phyloP scores from a whole-genome alignment of 1,284 basidiomycete species.

The Austropuccinia psidii region DNA sequence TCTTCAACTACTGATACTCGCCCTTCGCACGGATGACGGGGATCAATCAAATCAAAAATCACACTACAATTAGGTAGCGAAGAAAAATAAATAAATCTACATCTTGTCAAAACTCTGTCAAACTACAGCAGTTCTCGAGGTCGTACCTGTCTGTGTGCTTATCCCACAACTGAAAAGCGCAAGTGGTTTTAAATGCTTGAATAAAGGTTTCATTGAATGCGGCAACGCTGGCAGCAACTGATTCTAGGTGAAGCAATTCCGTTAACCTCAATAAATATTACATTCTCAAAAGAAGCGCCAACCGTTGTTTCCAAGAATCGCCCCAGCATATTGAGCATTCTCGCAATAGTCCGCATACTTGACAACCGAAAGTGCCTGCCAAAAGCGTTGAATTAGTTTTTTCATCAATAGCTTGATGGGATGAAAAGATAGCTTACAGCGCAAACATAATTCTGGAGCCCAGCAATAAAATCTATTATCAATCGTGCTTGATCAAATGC shows the following conservation, averaged over 20 bases:
- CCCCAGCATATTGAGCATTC: constrained; percentile 56
- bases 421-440: constrained; percentile 49
- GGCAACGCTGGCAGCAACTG: constrained; percentile 45
- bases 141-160: constrained; percentile 60
- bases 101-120: background rate
- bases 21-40: constrained; percentile 35
- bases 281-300: background rate
- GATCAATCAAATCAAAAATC: constrained; percentile 36
- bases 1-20: constrained; percentile 37
- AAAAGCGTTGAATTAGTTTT: background rate
- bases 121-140: background rate
- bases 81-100: too few species aligned
- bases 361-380: constrained; percentile 60
- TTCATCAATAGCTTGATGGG: background rate
- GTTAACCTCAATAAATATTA: constrained; percentile 47
- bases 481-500: too few species aligned
- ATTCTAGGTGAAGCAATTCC: constrained; percentile 27
- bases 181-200: constrained; percentile 69
- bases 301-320: constrained; percentile 43
- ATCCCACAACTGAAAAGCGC: constrained; percentile 79
- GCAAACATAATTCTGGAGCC: constrained; percentile 67
- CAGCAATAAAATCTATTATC: constrained; percentile 3
- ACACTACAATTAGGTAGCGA: constrained; percentile 7
- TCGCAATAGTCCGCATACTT: constrained; percentile 71
- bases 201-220: constrained; percentile 80